A percentile compares a stretch with the other conserved stretches of the same genome.
Conservation (phyloP, 208 protist species). For the Leptomonas pyrrhocoris region DNA sequence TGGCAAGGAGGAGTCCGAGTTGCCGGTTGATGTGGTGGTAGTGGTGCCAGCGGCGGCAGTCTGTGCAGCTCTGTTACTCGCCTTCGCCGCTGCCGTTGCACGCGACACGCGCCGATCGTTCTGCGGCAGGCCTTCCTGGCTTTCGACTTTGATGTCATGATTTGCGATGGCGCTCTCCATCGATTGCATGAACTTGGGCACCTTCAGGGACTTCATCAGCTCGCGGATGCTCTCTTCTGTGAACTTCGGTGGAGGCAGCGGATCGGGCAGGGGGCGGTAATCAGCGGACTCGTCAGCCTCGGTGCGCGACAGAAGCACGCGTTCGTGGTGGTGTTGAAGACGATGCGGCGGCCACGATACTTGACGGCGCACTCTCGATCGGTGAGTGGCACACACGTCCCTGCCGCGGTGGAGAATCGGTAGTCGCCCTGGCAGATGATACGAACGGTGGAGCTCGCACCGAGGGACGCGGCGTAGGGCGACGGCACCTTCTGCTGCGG, state of each 20-base stretch:
- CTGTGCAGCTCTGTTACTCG: neutral
- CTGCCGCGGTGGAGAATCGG: slow-evolving; percentile 22
- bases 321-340: slow-evolving; percentile 19
- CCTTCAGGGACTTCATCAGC: slow-evolving; percentile 10
- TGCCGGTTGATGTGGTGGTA: neutral
- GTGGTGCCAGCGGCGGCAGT: neutral
- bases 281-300: slow-evolving; percentile 26
- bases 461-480: slow-evolving; percentile 23
- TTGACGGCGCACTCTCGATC: slow-evolving; percentile 27
- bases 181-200: slow-evolving; percentile 31
- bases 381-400: slow-evolving; percentile 23
- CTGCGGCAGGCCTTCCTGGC: neutral
- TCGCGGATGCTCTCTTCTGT: slow-evolving; percentile 22
- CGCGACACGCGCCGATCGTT: neutral
- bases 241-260: slow-evolving; percentile 22
- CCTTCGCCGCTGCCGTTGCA: neutral
- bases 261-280: slow-evolving; percentile 17
- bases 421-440: slow-evolving; percentile 34
- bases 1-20: neutral
- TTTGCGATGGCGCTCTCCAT: slow-evolving; percentile 25
- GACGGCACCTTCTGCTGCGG: slow-evolving; percentile 24
- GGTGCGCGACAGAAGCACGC: slow-evolving; percentile 15
- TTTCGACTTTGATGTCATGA: neutral
- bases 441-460: slow-evolving; percentile 17
- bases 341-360: slow-evolving; percentile 23